Conservation (phyloP, 441 rosid species). For the Populus tomentosa region DNA sequence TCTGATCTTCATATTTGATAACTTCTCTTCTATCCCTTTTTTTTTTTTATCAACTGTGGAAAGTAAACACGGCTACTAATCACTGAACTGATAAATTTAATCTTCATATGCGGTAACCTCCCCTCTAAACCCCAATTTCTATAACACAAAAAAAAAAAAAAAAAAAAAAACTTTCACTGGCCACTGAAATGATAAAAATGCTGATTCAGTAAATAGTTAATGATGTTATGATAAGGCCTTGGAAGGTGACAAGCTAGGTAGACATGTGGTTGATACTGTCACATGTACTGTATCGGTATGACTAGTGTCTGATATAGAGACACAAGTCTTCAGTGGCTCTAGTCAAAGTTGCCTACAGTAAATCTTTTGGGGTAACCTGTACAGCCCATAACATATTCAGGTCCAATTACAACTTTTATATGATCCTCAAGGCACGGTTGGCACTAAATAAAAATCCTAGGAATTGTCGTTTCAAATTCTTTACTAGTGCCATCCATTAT, state of each 20-base stretch:
- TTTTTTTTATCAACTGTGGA: too few species aligned
- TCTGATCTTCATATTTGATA: neutral
- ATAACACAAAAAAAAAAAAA: neutral
- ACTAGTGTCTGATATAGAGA: neutral
- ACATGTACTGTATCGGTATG: neutral
- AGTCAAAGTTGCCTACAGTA: neutral
- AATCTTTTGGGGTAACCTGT: neutral
- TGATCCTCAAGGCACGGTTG: neutral
- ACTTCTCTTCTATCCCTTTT: too few species aligned
- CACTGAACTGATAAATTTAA: too few species aligned
- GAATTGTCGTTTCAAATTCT: neutral
- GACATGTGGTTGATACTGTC: neutral
- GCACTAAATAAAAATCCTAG: neutral
- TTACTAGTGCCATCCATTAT: neutral
- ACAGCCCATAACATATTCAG: neutral
- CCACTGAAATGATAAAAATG: neutral
- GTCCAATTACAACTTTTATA: neutral
- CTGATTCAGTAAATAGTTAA: neutral
- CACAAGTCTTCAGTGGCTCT: neutral
- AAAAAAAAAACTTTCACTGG: neutral
- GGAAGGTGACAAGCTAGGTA: neutral
- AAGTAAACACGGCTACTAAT: too few species aligned
- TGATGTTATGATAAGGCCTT: neutral
- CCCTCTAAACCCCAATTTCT: neutral
- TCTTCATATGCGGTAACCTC: neutral